These are phyloP conservation scores for Yamadazyma philogaea DNA, from an alignment of 805 yeast species.

Conservation along the genomic window DNA sequence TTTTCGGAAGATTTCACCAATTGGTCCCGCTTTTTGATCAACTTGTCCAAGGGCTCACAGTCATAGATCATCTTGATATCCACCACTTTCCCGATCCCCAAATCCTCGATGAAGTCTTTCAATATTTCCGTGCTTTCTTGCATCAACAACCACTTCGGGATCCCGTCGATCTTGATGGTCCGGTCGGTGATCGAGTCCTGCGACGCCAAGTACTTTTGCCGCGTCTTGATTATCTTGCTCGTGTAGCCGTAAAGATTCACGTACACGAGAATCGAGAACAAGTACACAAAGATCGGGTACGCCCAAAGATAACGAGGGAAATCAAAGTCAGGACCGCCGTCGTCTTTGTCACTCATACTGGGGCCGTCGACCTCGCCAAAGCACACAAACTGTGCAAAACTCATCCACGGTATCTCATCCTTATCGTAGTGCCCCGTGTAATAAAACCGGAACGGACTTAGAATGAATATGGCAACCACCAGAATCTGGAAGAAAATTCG, in stretches of 20 bases:
- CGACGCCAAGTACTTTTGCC: conserved; percentile 57
- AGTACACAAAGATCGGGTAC: conserved; percentile 54
- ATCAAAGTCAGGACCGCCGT: conserved; percentile 15
- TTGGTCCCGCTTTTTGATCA: conserved; percentile 33
- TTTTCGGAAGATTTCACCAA: conserved; percentile 37
- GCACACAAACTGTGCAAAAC: conserved; percentile 1
- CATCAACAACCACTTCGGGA: conserved; percentile 43
- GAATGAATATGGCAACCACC: conserved; percentile 46
- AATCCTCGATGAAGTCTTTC: conserved; percentile 48
- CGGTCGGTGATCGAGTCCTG: conserved; percentile 60
- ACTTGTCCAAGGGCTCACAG: conserved; percentile 39
- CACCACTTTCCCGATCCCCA: conserved; percentile 55
- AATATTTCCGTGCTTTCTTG: conserved; percentile 40
- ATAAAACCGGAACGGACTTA: conserved; percentile 39
- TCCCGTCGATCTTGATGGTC: conserved; percentile 53
- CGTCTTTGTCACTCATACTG: neutral
- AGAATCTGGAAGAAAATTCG: conserved; percentile 62
- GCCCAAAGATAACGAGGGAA: conserved; percentile 48
- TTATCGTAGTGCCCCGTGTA: conserved; percentile 44
- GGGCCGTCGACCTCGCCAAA: neutral
- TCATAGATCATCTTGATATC: conserved; percentile 48
- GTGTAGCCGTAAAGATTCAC: conserved; percentile 47
- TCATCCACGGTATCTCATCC: conserved; percentile 26
- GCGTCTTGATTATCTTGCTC: conserved; percentile 44
- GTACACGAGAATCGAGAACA: conserved; percentile 48